Evolutionary conservation across 331 rosid species (phyloP).

Genomic region (Acacia pycnantha): DNA sequence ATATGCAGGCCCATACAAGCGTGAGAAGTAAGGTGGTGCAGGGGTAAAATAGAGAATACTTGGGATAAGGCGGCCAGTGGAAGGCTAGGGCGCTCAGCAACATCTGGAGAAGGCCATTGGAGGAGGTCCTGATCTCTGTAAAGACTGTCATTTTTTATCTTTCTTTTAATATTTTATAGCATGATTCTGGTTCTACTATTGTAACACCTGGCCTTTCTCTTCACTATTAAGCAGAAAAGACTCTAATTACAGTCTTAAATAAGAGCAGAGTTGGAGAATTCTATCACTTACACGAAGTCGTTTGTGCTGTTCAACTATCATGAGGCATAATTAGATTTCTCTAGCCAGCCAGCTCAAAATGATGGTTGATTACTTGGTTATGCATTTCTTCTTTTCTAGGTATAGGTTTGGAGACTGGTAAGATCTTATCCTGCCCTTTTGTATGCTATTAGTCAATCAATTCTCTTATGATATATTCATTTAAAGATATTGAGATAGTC

Average conservation of each 20-base stretch:
- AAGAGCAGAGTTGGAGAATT: not conserved
- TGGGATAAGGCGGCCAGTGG: not conserved
- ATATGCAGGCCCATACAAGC: not conserved
- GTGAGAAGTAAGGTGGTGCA: not conserved
- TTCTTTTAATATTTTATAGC: not conserved
- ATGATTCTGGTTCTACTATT: not conserved
- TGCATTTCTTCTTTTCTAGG: not conserved
- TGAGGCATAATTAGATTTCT: not conserved
- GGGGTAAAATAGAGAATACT: not conserved
- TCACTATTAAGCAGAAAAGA: not conserved
- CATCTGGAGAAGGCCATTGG: not conserved
- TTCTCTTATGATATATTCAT: not conserved
- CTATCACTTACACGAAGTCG: not conserved
- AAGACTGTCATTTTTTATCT: not conserved
- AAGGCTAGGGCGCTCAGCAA: not conserved
- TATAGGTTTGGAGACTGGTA: not conserved
- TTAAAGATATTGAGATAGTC: not conserved
- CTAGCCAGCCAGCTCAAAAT: not conserved
- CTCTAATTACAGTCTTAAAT: not conserved
- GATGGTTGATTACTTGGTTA: not conserved
- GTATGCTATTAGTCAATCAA: not conserved
- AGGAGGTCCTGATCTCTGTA: not conserved
- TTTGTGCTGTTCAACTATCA: not conserved
- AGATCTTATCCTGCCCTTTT: not conserved
- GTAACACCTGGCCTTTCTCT: not conserved